A percentile compares a stretch with the other conserved stretches of the same genome.
These are phyloP conservation scores for Corchorus capsularis DNA, from an alignment of 345 rosid genomes.

Conservation along the genomic window DNA sequence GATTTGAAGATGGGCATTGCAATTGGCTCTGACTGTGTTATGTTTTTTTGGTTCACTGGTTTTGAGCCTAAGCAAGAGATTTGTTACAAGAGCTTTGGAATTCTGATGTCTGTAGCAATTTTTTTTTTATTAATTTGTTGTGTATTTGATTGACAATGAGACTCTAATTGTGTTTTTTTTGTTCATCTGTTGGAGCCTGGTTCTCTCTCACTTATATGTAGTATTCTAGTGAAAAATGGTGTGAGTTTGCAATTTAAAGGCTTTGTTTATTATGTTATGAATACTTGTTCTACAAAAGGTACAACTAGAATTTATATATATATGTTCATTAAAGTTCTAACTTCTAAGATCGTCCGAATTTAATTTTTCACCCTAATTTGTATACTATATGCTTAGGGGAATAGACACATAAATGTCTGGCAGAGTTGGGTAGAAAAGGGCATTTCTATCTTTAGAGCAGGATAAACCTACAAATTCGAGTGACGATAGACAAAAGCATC, in stretches of 20 bases:
- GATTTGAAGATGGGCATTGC: slow-evolving; percentile 15
- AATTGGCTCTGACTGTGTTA: neutral
- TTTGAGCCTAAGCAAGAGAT: slow-evolving; percentile 2
- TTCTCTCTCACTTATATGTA: no score
- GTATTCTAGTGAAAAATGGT: neutral
- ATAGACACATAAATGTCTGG: neutral
- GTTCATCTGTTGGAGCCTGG: slow-evolving; percentile 16
- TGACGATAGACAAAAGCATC: no score
- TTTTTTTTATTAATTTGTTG: neutral
- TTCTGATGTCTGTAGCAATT: no score
- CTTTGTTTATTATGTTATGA: neutral
- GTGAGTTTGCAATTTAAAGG: neutral
- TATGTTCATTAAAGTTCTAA: no score
- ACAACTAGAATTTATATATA: neutral
- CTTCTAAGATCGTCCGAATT: no score
- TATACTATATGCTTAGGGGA: neutral
- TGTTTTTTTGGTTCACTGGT: neutral
- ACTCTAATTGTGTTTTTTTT: slow-evolving; percentile 13
- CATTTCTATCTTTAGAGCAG: no score
- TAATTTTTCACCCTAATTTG: neutral
- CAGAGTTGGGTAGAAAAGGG: neutral
- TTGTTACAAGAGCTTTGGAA: neutral
- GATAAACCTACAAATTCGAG: no score
- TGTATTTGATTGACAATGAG: neutral
- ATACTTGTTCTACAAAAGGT: neutral